phyloP scores from a whole-genome alignment of 2,329 filamentous ascomycete genomes.

The Phialophora chinensis region DNA sequence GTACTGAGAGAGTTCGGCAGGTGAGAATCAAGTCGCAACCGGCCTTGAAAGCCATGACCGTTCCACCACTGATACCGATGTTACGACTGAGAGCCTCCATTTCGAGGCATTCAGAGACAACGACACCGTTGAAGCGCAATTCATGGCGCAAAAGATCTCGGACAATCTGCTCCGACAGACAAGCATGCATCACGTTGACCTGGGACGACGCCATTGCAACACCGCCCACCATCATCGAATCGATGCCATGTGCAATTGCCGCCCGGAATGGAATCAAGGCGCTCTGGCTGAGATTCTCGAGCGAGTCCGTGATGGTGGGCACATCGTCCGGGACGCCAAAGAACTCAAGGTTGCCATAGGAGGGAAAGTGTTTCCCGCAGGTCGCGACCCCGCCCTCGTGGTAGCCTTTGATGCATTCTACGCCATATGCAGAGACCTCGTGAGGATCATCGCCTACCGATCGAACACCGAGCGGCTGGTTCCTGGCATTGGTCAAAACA shows the following conservation, averaged over 20 bases:
- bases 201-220: constrained; percentile 90
- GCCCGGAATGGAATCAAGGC: constrained; percentile 91
- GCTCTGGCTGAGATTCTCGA: constrained; percentile 90
- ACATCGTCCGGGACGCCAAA: constrained; percentile 89
- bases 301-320: constrained; percentile 90
- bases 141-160: constrained; percentile 88
- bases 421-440: constrained; percentile 90
- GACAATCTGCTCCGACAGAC: constrained; percentile 89
- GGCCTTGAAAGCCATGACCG: constrained; percentile 95
- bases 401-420: constrained; percentile 89
- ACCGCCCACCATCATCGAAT: constrained; percentile 94
- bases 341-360: constrained; percentile 93
- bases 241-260: constrained; percentile 82
- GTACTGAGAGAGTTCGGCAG: constrained; percentile 84
- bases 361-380: constrained; percentile 95
- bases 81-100: constrained; percentile 97
- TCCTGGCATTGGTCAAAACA: constrained; percentile 89
- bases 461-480: constrained; percentile 87
- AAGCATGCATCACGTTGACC: constrained; percentile 95
- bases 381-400: constrained; percentile 88
- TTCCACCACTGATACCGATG: constrained; percentile 94
- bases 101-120: constrained; percentile 92
- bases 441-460: constrained; percentile 92
- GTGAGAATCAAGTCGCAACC: constrained; percentile 91
- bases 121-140: constrained; percentile 86